Evolutionary conservation across 2,329 filamentous ascomycete genomes (phyloP), one percentile per base, ranked within the genome.

Genomic region (Xylariaceae sp.): DNA sequence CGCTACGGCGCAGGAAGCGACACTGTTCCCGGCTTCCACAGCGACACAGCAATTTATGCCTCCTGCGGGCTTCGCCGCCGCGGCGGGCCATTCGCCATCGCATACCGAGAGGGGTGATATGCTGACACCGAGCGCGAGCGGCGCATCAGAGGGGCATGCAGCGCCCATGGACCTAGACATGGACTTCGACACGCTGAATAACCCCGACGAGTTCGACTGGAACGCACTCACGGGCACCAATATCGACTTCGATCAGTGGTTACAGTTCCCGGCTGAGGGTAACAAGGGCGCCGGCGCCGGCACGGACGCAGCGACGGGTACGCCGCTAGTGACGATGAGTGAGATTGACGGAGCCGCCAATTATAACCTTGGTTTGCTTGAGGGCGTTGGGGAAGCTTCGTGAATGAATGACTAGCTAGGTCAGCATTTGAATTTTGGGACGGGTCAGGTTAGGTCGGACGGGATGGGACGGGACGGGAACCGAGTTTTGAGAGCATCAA

Each of bases 171-270:
- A 80, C 9, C 65, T 78, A 60, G 78, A 80, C 47, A 73, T 80
- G 46, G 78, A 81, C 63, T 77, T 81, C 46, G 66, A 67, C 23
- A 50, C 54, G 7, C 72, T 76, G 64, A 59, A 64, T 19, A 75
- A 74, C 26, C 75, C 77, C 48, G 77, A 78, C 44, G 79, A 79
- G 49, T 81, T 83, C 53, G 81, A 83, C 60, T 84, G 81, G 81
- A 79, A 80, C 60, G 77, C 77, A 19, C 72, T 82, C 3, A 73
- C 79, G 16, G 79, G 77, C 5, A 78, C 79, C 7, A 81, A 82
- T 57, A 78, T 84, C 56, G 81, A 85, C 52, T 81, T 84, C 50
- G 81, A 84, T 54, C 81, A 84, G 63, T 85, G 81, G 80, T 73
- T 85, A 20, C 79, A 85, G 56, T 85, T 83, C 59, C 81, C 81